Conservation (phyloP, 371 early-diverging fungal species). For the Nematocida ausubeli region DNA sequence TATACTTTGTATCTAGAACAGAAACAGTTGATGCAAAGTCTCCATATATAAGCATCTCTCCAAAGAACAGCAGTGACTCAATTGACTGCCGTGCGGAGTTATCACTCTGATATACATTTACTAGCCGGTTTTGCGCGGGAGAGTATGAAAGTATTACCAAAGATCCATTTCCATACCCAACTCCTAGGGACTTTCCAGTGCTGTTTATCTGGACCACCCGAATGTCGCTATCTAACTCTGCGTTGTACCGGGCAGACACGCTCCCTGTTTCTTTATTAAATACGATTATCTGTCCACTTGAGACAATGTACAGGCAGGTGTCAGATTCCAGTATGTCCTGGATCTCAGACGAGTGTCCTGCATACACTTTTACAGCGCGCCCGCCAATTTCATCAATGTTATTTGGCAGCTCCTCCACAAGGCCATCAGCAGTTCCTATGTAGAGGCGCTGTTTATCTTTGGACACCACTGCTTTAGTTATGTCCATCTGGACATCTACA, state of each 20-base stretch:
- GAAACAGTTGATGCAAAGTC: neutral
- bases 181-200: constrained; percentile 10
- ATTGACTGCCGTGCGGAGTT: neutral
- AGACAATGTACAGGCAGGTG: constrained; percentile 4
- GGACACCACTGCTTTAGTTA: constrained; percentile 5
- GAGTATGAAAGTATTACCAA: constrained; percentile 16
- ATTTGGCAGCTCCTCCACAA: neutral
- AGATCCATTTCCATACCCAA: constrained; percentile 25
- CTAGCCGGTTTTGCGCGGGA: neutral
- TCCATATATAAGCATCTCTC: constrained; percentile 23
- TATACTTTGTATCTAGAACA: constrained; percentile 11
- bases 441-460: neutral
- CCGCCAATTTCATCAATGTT: neutral
- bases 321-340: neutral
- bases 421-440: constrained; percentile 13
- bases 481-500: constrained; percentile 1
- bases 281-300: constrained; percentile 16
- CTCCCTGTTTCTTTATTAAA: constrained; percentile 2
- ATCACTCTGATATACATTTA: constrained; percentile 1
- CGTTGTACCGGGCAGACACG: neutral
- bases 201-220: constrained; percentile 6
- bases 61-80: constrained; percentile 9
- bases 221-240: constrained; percentile 20
- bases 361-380: neutral
- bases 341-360: constrained; percentile 36